Conservation (phyloP, 2,329 filamentous ascomycete species). For the Rosellinia necatrix region DNA sequence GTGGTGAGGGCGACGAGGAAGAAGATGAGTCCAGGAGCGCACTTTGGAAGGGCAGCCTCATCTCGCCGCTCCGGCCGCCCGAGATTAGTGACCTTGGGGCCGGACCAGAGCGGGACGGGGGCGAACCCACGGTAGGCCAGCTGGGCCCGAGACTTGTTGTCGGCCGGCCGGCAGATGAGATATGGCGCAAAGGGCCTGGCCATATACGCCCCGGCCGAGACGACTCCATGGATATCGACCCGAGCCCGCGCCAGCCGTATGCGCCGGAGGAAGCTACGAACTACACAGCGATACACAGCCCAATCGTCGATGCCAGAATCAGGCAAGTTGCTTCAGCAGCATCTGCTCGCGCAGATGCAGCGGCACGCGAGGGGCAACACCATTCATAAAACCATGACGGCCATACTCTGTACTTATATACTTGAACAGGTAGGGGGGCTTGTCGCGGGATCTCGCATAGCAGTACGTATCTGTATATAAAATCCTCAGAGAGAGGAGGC, state of each 20-base stretch:
- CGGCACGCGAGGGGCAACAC: slow-evolving; percentile 22
- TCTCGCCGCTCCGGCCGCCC: slow-evolving; percentile 29
- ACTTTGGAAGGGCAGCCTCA: slow-evolving; percentile 28
- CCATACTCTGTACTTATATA: too few species aligned
- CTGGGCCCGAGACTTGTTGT: slow-evolving; percentile 35
- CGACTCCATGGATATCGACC: slow-evolving; percentile 41
- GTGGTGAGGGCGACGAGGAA: slow-evolving; percentile 37
- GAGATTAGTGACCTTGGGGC: slow-evolving; percentile 30
- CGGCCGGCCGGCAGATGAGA: slow-evolving; percentile 37
- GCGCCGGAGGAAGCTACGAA: slow-evolving; percentile 29
- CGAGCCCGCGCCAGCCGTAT: slow-evolving; percentile 32
- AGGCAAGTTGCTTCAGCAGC: slow-evolving; percentile 45
- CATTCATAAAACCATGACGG: not conserved
- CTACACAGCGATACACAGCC: slow-evolving; percentile 12
- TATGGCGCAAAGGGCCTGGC: slow-evolving; percentile 40
- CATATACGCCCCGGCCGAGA: slow-evolving; percentile 27
- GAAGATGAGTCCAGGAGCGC: slow-evolving; percentile 37
- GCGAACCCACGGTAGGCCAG: slow-evolving; percentile 30
- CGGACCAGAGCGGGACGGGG: slow-evolving; percentile 33
- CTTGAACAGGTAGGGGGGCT: too few species aligned
- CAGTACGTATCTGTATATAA: slow-evolving; percentile 18
- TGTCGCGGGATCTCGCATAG: not conserved
- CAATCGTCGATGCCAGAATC: slow-evolving; percentile 34
- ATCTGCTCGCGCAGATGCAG: slow-evolving; percentile 24
- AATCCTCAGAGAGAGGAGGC: not conserved